Percentiles rank a stretch among this genome's conserved stretches.
Evolutionary conservation across 2,329 filamentous ascomycete genomes (phyloP).

Genomic region (Davidsoniella eucalypti): DNA sequence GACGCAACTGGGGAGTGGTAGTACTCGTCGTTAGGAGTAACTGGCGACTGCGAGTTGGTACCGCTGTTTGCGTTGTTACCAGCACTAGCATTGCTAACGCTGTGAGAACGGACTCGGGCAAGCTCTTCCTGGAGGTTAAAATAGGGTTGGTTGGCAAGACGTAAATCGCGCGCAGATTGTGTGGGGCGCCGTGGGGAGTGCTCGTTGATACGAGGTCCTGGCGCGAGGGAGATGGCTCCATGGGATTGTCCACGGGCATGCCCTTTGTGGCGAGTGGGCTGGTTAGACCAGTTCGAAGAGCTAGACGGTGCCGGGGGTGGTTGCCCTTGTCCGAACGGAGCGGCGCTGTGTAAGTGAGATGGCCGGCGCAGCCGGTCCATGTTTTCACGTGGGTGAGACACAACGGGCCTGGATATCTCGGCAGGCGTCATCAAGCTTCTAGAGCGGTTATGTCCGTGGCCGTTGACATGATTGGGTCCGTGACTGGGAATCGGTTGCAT

Average conservation of each 20-base stretch:
- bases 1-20: constrained; percentile 8
- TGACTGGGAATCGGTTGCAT: background rate
- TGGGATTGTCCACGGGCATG: constrained; percentile 11
- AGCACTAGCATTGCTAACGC: background rate
- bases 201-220: background rate
- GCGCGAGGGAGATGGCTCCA: background rate
- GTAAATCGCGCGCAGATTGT: background rate
- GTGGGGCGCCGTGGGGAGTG: background rate
- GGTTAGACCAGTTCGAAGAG: background rate
- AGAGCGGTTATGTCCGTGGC: constrained; percentile 9
- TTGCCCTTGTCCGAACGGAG: background rate
- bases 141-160: constrained; percentile 7
- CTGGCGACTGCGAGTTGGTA: constrained; percentile 12
- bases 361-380: constrained; percentile 8
- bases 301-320: background rate
- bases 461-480: background rate
- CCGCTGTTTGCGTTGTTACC: constrained; percentile 1
- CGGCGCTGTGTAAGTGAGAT: background rate
- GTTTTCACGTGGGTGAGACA: constrained; percentile 9
- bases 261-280: background rate
- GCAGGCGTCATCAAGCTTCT: constrained; percentile 11
- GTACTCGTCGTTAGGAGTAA: constrained; percentile 11
- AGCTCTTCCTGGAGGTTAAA: constrained; percentile 10
- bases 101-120: constrained; percentile 4
- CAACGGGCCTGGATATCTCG: constrained; percentile 8